Base-by-base conservation (phyloP, 139 green algal species). In the Klebsormidium nitens region DNA sequence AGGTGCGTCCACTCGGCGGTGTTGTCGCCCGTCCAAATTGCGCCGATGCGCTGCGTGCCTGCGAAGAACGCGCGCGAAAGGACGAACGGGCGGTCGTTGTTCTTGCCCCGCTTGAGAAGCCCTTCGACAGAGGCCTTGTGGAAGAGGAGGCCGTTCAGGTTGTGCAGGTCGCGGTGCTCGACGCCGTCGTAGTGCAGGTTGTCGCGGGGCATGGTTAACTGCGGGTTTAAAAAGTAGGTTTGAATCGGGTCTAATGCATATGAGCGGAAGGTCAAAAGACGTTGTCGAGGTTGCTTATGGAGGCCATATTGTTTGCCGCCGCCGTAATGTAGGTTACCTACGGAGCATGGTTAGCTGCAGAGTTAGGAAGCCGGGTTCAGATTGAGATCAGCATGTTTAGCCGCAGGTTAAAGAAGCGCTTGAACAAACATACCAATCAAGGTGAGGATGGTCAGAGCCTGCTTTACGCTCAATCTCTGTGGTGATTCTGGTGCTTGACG, bases 1-100 rank as follows among this genome's bases (percentile, higher is more conserved):
- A 96, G 81, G 62, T 95, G 88, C 38, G 83, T 57, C 89, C 91
- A 96, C 48, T 90, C 72, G 8, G 93, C 94, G 14, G 83, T 78
- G 72, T 98, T 99, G 87, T 99, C 94, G 14, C 94, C 94, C n/a
- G 94, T 99, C 94, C 94, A 98, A 63, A 99, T 95, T 65, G 94
- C 87, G 0, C 94, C 93, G 6, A 95, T 79, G 17, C 86, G 78
- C 78, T 95, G 89, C 5, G 84, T 84, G 68, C 89, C 91, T 2
- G 93, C 77, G 74, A 93, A 99, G 83, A 96, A 95, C 5, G 93
- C 91, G 34, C 94, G 84, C 4, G 83, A 95, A 29, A 99, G 89
- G 62, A 99, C 93, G 77, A 99, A 99, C 19, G 94, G 91, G 5
- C 94, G 85, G 82, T 98, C 92, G 55, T 75, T 68, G 59, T 66